Conservation (phyloP, 805 yeast genomes). For the Kurtzmaniella fragi region DNA sequence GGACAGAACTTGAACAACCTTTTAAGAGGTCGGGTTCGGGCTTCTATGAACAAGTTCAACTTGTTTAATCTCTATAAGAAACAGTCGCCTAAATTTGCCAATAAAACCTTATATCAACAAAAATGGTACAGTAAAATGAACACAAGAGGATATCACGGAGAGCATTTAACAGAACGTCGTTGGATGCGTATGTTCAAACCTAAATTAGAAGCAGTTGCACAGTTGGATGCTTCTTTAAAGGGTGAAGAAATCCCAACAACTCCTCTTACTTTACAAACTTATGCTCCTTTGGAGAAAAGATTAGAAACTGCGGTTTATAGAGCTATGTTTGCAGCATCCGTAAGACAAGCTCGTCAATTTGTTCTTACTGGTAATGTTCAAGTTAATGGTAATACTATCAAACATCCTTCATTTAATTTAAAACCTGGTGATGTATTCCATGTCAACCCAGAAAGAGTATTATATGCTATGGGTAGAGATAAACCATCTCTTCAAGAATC, state of each 20-base stretch:
- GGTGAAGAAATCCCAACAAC: conserved; percentile 56
- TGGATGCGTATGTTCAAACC: conserved; percentile 70
- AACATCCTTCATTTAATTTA: conserved; percentile 74
- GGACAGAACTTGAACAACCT: conserved; percentile 52
- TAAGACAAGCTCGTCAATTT: conserved; percentile 90
- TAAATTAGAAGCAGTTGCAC: conserved; percentile 80
- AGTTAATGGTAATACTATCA: conserved; percentile 78
- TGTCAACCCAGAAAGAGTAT: conserved; percentile 80
- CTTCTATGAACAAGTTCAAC: conserved; percentile 89
- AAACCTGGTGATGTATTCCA: conserved; percentile 82
- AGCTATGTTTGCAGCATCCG: conserved; percentile 87
- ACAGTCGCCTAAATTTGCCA: conserved; percentile 46
- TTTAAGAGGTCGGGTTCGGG: conserved; percentile 70
- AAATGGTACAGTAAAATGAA: conserved; percentile 90
- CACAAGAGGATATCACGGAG: conserved; percentile 94
- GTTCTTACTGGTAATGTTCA: conserved; percentile 74
- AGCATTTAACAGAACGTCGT: conserved; percentile 77
- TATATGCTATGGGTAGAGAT: conserved; percentile 76
- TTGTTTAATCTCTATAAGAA: conserved; percentile 84
- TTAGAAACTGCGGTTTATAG: conserved; percentile 88
- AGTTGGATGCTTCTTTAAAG: conserved; percentile 73
- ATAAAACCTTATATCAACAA: conserved; percentile 79
- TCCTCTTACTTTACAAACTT: conserved; percentile 85
- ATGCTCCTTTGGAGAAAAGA: conserved; percentile 81
- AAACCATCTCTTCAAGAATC: conserved; percentile 75